Evolutionary conservation across 2,329 filamentous ascomycete species (phyloP), one percentile per base, ranked within the genome.

Genomic region (Colletotrichum caudatum): DNA sequence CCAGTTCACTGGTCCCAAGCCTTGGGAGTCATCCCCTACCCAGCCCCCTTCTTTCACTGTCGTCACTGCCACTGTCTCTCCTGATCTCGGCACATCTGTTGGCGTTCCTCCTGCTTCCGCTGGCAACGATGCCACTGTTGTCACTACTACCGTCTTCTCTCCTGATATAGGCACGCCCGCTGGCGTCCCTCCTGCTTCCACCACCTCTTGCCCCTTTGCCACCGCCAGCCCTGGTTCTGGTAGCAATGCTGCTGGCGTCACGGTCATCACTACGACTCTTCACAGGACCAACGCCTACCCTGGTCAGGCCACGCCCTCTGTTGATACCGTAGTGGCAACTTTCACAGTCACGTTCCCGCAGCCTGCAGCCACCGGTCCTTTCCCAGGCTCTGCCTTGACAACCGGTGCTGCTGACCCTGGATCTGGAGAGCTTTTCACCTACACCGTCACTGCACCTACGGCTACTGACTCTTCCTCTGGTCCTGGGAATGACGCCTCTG

Each of bases 111-210:
- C 50, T 44, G 37, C 35, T 41, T 20, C 35, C 41, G n/a, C n/a
- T n/a, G n/a, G n/a, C n/a, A n/a, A n/a, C n/a, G n/a, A n/a, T n/a
- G n/a, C n/a, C 54, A 68, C 68, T 35, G 33, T 72, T 18, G 73
- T 77, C 56, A 74, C 76, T 64, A 75, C 76, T 51, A 72, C 71
- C 58, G 66, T 73, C 64, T 61, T 69, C 63, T 64, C 71, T 39
- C 50, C 50, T 9, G 35, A 37, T 11, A 53, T 56, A 33, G 56
- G 35, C 23, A 54, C 60, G 5, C 26, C 62, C 11, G 58, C 35
- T 14, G 64, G 69, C 20, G 8, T 39, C 56, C 26, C 66, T 54
- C 35, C 50, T 44, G 37, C 35, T 41, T 20, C 35, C 41, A 59
- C 29, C 33, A 39, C 41, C 3, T 12, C 29, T n/a, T 67, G 58